Base-by-base conservation (phyloP, 176 grass and related monocot genomes). In the Aegilops bicornis region DNA sequence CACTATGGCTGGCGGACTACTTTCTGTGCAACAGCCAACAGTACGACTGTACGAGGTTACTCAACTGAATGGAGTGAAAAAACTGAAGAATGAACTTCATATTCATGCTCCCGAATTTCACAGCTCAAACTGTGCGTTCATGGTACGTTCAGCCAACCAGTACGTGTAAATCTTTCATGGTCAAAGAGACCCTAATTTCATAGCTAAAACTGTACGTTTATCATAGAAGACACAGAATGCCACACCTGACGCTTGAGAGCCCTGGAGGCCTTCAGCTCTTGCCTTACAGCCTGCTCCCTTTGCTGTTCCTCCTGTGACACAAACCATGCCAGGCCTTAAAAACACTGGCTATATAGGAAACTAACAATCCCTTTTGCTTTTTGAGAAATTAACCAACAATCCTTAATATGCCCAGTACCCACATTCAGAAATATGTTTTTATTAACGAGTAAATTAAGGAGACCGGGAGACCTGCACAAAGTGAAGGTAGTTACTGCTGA, bases 401-500 rank as follows among this genome's bases (percentile, higher is more conserved):
- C 23, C 17, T 69, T 32, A 61, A 86, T 35, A 54, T 54, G 50
- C 16, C 5, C 50, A 54, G 65, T 35, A 14, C 52, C 8, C 70
- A 8, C 8, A 24, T 31, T 78, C 24, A 16, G 66, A 75, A 35
- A 4, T 16, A 1, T 36, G 73, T 80, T 17, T 0, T 81, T 1
- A 1, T 45, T 10, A 27, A 65, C 22, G 30, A 74, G 6, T 39
- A 75, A 56, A 50, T 14, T 61, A 80, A 65, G 22, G 10, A 30
- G 77, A 14, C 48, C 36, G 25, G 16, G 6, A 4, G 42, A 93
- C 94, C 89, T 96, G 94, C 54, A 93, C 82, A 50, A 78, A 96
- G 45, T 93, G 89, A 12, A 91, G 89, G 42, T 93, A 96, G 40
- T 91, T 64, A 14, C 68, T 81, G 42, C 48, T 96, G 66, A 93